Conservation (phyloP, 106 monocot species). For the Alisma plantagoaquatica region DNA sequence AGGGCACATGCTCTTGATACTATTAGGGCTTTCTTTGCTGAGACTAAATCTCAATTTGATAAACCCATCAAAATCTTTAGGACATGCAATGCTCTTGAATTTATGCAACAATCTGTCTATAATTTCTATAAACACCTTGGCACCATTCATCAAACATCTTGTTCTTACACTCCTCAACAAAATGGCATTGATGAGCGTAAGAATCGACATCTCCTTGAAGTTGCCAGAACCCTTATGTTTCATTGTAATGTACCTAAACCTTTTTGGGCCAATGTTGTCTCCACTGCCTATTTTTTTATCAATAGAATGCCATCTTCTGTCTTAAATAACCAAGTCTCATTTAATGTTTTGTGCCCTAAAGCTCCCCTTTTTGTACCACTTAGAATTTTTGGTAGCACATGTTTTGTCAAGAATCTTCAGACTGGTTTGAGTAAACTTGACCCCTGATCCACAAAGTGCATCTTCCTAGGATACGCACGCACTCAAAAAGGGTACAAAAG, state of each 20-base stretch:
- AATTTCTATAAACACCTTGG: neutral
- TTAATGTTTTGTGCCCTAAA: neutral
- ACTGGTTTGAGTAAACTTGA: neutral
- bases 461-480: neutral
- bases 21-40: neutral
- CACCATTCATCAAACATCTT: neutral
- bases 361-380: neutral
- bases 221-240: neutral
- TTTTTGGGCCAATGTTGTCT: neutral
- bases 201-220: neutral
- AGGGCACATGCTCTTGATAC: neutral
- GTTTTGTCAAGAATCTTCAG: neutral
- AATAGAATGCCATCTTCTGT: neutral
- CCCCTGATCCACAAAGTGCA: neutral
- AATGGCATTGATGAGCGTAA: neutral
- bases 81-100: neutral
- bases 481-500: neutral
- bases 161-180: neutral
- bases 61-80: neutral
- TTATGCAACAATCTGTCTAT: neutral
- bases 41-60: neutral
- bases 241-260: neutral
- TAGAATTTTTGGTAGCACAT: neutral
- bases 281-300: neutral
- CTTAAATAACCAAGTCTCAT: neutral